A percentile compares a stretch with the other conserved stretches of the same genome.
Conservation (phyloP, 1,284 basidiomycete genomes). For the Serendipita sp. region DNA sequence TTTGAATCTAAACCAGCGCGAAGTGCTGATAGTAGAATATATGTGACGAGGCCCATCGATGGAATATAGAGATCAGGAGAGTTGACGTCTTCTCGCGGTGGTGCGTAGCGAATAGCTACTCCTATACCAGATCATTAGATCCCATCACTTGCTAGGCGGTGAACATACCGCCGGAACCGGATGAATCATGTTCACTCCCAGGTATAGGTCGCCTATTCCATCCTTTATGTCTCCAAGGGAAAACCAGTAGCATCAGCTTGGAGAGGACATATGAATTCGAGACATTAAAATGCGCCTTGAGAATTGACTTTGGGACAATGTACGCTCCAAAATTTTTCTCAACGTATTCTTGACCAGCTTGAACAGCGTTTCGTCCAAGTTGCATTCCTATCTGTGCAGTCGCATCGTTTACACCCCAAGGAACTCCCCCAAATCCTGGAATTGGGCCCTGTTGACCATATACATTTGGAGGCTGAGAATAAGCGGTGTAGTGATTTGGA, state of each 20-base stretch:
- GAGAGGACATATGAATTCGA: constrained; percentile 90
- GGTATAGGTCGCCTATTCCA: constrained; percentile 58
- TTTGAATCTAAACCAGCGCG: constrained; percentile 70
- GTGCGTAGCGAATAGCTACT: constrained; percentile 40
- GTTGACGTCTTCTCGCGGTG: constrained; percentile 90
- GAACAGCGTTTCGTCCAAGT: constrained; percentile 81
- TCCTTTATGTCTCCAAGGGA: constrained; percentile 86
- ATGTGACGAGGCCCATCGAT: constrained; percentile 91
- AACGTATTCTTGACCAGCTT: constrained; percentile 90
- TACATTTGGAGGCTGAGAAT: constrained; percentile 9
- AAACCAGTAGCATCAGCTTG: constrained; percentile 82
- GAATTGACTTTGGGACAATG: constrained; percentile 21
- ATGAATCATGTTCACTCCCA: constrained; percentile 16
- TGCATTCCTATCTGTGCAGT: constrained; percentile 96
- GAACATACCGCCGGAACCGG: background rate
- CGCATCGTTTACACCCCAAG: constrained; percentile 80
- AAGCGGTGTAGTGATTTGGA: background rate
- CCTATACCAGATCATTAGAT: background rate
- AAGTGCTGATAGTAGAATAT: constrained; percentile 78
- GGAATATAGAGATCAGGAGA: constrained; percentile 96
- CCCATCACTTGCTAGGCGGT: background rate
- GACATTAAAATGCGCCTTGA: constrained; percentile 95
- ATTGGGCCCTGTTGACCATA: constrained; percentile 10
- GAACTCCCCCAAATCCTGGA: constrained; percentile 21
- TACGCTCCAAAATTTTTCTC: constrained; percentile 68